Base-by-base conservation (phyloP, 139 green algal species). In the Haematococcus lacustris region DNA sequence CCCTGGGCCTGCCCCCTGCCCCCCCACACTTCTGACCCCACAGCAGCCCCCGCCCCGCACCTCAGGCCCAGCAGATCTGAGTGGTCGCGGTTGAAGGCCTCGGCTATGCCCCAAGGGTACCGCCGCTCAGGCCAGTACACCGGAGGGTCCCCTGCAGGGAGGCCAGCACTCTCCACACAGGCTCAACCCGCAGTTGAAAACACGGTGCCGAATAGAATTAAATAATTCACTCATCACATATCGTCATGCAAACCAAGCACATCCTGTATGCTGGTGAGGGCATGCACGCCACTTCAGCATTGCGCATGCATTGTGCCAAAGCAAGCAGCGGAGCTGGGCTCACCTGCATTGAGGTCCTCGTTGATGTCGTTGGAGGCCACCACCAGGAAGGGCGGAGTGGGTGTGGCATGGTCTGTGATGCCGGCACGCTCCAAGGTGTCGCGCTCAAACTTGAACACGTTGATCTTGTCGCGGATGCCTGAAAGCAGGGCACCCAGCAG, bases 1-100 rank as follows among this genome's bases (percentile, higher is more conserved):
- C n/a, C n/a, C n/a, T n/a, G n/a, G n/a, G n/a, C 59, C 59, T n/a
- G 25, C 6, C 60, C 6, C 23, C 38, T 71, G n/a, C n/a, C n/a
- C n/a, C n/a, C n/a, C n/a, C n/a, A n/a, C n/a, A n/a, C n/a, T n/a
- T n/a, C n/a, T n/a, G n/a, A n/a, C n/a, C n/a, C n/a, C n/a, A n/a
- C n/a, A n/a, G n/a, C n/a, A n/a, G n/a, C n/a, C 59, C 59, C 6
- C 9, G 38, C 60, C 6, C 23, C 38, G 59, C 71, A 89, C 83
- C 85, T 83, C 30, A 93, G 77, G n/a, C 76, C 70, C 61, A 93
- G 80, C 73, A 93, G 80, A 81, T 93, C 88, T 13, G 71, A 85
- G 83, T 93, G 88, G 40, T 91, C 82, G 13, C 82, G 76, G 76
- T 93, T 93, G 83, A 93, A 91, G 28, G 88, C 88, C 75, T 92